These are phyloP conservation scores for Phyllostachys edulis DNA, from an alignment of 176 grass and related monocot species.

Conservation along the genomic window DNA sequence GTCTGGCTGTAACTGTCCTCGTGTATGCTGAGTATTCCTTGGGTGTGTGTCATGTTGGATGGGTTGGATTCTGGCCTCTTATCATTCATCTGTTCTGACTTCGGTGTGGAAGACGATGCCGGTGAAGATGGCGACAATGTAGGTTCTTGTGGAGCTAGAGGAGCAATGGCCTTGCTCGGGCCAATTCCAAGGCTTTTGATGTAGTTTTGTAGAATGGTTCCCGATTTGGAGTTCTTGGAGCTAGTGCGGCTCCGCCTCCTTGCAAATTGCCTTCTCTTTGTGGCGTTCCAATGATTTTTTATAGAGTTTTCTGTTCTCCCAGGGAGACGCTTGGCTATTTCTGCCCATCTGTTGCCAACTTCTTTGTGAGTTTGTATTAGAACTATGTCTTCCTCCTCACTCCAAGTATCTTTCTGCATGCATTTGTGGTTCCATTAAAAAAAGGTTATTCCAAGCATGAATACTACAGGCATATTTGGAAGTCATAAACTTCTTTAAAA, in stretches of 20 bases:
- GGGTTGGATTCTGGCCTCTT: background rate
- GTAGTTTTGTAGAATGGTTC: conserved; percentile 77
- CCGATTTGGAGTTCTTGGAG: conserved; percentile 55
- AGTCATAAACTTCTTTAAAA: background rate
- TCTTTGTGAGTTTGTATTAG: conserved; percentile 82
- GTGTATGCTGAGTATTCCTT: background rate
- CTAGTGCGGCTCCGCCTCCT: conserved; percentile 40
- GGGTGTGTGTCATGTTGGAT: background rate
- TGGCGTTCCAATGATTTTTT: conserved; percentile 98
- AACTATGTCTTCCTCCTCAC: conserved; percentile 83
- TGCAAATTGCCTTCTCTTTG: conserved; percentile 74
- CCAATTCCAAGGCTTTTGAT: conserved; percentile 65
- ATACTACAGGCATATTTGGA: background rate
- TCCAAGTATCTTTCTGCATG: conserved; percentile 96
- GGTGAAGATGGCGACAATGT: background rate
- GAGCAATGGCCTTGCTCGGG: conserved; percentile 11
- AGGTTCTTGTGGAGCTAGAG: conserved; percentile 3
- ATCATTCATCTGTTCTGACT: background rate
- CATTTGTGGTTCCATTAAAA: conserved; percentile 2
- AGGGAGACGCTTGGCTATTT: conserved; percentile 84
- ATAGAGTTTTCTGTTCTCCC: conserved; percentile 95
- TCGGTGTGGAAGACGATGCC: background rate
- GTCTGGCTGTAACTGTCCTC: background rate
- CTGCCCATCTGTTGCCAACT: conserved; percentile 96
- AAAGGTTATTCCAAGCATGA: background rate